A percentile compares a stretch with the other conserved stretches of the same genome.
phyloP scores from a whole-genome alignment of 192 early-diverging fungal species.

The Coemansia sp. region DNA sequence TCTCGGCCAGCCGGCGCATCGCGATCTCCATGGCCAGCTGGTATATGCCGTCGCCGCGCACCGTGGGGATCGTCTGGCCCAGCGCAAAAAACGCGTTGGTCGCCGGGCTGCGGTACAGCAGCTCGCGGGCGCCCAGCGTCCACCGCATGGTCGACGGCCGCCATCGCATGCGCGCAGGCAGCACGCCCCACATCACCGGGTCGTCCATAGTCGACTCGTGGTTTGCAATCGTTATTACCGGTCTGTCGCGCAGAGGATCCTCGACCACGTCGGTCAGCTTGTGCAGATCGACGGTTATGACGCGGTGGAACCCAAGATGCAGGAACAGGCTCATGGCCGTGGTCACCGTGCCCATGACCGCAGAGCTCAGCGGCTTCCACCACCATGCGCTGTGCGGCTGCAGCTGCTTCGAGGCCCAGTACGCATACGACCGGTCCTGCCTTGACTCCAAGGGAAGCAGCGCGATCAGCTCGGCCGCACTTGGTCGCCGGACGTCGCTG shows the following conservation, averaged over 20 bases:
- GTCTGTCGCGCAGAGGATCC: conserved; percentile 55
- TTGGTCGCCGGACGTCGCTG: not conserved
- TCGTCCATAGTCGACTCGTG: conserved; percentile 73
- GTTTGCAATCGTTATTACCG: conserved; percentile 73
- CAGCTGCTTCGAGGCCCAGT: conserved; percentile 43
- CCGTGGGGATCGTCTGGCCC: conserved; percentile 78
- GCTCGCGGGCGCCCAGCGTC: conserved; percentile 84
- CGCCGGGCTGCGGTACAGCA: conserved; percentile 70
- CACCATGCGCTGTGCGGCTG: conserved; percentile 24
- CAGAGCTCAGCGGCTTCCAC: conserved; percentile 46
- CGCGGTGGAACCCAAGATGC: conserved; percentile 34
- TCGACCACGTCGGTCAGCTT: conserved; percentile 58
- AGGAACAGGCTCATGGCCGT: conserved; percentile 24
- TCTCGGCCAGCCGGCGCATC: conserved; percentile 61
- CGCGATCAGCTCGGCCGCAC: conserved; percentile 21
- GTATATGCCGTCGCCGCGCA: conserved; percentile 80
- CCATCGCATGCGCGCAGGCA: conserved; percentile 59
- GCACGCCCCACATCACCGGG: conserved; percentile 69
- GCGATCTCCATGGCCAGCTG: conserved; percentile 82
- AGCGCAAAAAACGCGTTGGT: conserved; percentile 64
- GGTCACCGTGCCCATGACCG: conserved; percentile 24
- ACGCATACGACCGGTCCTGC: conserved; percentile 46
- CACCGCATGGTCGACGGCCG: conserved; percentile 63
- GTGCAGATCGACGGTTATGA: conserved; percentile 57
- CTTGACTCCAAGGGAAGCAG: conserved; percentile 27